Base-by-base conservation (phyloP, 1,139 yeast species). In the Kodamaea ohmeri region DNA sequence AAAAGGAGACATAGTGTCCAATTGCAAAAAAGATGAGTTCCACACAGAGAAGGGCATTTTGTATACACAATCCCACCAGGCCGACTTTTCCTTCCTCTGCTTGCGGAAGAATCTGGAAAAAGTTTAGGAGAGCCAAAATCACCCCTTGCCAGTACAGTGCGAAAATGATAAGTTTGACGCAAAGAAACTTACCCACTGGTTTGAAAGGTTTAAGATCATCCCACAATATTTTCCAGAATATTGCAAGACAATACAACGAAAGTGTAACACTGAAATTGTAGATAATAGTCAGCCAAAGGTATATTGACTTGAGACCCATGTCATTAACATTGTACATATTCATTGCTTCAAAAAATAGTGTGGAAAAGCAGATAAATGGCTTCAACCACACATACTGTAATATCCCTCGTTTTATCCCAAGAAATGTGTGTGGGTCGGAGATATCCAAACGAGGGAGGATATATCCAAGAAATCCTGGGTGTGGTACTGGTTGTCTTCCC, bases 121-220 rank as follows among this genome's bases (percentile, higher is more conserved):
- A 71, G 46, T 74, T 79, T 28, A 87, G 53, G 1, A 84, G 56
- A 0, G 87, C 80, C 34, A 92, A 67, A 0, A 82, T 51, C 18
- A 90, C 71, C 0, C 96, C 92, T 58, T 92, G 98, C 98, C 98
- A 92, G 59, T 89, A 92, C 13, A 96, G 86, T 25, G 96, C 97
- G 69, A 92, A 92, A 40, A 94, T 90, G 41, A 92, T 87, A 47
- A 89, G 71, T 58, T 92, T 92, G 38, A 92, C 96, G 64, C 97
- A 89, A 32, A 94, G 60, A 56, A 92, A 92, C 60, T 94, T 94
- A 7, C 95, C 90, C 70, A 92, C 80, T 2, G 97, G 97, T 38
- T 86, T 75, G 63, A 83, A 90, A 0, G 86, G 89, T 39, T 69
- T 72, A 49, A 92, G 70, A 51, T 90, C 97, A 6, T 59, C 62